A percentile compares a stretch with the other conserved stretches of the same genome.
Evolutionary conservation across 2,329 filamentous ascomycete species (phyloP).

Genomic region (Alternaria sp.): DNA sequence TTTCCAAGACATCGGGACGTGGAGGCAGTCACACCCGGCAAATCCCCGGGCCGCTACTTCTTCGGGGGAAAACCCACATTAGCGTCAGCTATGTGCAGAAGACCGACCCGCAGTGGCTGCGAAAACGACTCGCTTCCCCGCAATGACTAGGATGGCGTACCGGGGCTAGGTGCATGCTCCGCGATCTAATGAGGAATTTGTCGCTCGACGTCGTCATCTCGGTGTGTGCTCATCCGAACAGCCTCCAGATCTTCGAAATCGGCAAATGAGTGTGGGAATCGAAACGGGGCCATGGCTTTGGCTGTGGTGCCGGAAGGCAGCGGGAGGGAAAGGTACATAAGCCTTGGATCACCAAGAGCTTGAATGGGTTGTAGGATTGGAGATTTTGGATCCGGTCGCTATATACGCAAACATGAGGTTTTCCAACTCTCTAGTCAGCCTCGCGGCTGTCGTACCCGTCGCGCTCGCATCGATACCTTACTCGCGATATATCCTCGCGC

Average conservation of each 20-base stretch:
- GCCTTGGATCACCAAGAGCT: neutral
- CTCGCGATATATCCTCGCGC: conserved; percentile 52
- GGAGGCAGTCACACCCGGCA: neutral
- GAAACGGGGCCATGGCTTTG: neutral
- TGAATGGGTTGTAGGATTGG: neutral
- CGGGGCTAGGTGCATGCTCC: neutral
- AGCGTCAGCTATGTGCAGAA: conserved; percentile 3
- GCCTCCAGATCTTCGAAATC: neutral
- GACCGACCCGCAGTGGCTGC: neutral
- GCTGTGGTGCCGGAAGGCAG: neutral
- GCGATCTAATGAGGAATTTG: neutral
- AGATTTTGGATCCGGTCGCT: neutral
- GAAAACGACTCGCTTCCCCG: conserved; percentile 13
- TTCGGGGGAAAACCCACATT: neutral
- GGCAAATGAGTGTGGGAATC: neutral
- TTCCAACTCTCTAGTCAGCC: neutral
- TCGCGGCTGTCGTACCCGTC: neutral
- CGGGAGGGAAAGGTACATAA: neutral
- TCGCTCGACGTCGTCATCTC: conserved; percentile 14
- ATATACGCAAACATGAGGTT: neutral
- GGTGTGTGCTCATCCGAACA: conserved; percentile 8
- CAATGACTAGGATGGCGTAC: neutral
- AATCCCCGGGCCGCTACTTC: neutral
- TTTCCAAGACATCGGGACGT: neutral
- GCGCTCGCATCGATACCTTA: conserved; percentile 33